phyloP scores from a whole-genome alignment of 1,284 basidiomycete species.

The Cutaneotrichosporon cutaneum region DNA sequence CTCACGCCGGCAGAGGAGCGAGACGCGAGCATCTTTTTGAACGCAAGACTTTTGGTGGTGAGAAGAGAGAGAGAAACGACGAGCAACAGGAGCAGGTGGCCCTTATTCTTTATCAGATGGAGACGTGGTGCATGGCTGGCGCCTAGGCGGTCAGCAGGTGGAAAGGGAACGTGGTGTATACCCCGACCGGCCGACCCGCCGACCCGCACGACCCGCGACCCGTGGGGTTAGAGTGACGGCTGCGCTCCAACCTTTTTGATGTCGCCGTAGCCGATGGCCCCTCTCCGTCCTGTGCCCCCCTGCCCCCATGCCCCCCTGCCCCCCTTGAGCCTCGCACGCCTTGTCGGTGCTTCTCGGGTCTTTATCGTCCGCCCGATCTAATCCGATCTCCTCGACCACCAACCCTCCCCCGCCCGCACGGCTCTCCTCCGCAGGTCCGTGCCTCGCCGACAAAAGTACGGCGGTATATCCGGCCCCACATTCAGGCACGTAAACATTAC shows the following conservation, averaged over 20 bases:
- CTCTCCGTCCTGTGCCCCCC: no score
- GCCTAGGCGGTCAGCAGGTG: no score
- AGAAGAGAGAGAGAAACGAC: not conserved
- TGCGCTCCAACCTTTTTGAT: not conserved
- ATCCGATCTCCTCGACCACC: not conserved
- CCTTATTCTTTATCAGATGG: conserved; percentile 6
- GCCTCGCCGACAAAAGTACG: no score
- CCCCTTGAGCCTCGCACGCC: not conserved
- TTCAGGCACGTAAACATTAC: not conserved
- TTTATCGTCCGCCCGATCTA: conserved; percentile 2
- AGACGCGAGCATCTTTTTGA: conserved; percentile 18
- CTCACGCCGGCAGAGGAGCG: conserved; percentile 15
- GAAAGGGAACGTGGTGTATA: not conserved
- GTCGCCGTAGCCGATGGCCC: not conserved
- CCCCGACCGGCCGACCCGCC: conserved; percentile 5
- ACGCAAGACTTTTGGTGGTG: not conserved
- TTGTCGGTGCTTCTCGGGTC: conserved; percentile 13
- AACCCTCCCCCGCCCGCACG: not conserved
- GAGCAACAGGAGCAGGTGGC: not conserved
- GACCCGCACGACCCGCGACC: no score
- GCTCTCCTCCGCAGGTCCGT: no score
- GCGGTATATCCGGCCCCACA: not conserved
- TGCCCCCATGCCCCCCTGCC: no score
- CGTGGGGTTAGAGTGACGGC: no score
- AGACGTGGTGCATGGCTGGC: not conserved